Evolutionary conservation across 805 yeast genomes (phyloP).

Genomic region (Sugiyamaella lignohabitans): DNA sequence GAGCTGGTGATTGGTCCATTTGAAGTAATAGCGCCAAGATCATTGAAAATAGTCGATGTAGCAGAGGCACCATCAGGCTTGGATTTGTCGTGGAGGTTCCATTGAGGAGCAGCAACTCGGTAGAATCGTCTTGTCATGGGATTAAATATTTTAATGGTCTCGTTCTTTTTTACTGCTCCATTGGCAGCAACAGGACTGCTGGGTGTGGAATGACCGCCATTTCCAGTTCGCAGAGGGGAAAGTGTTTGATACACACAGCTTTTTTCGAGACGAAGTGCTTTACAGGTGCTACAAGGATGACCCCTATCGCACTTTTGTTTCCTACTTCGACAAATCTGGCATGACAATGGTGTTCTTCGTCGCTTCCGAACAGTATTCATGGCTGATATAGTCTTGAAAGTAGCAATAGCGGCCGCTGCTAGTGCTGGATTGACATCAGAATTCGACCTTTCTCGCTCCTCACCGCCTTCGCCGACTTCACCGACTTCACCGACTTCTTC

Average conservation of each 20-base stretch:
- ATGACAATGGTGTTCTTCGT: constrained; percentile 17
- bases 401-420: neutral
- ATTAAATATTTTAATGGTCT: neutral
- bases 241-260: constrained; percentile 10
- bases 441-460: too few species aligned
- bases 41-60: too few species aligned
- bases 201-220: neutral
- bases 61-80: neutral
- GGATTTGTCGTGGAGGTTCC: neutral
- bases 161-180: neutral
- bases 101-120: too few species aligned
- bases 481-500: too few species aligned
- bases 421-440: neutral
- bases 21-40: too few species aligned
- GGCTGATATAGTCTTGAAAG: neutral
- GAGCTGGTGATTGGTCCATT: neutral
- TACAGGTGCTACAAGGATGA: constrained; percentile 21
- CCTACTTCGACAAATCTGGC: constrained; percentile 19
- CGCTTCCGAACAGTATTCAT: constrained; percentile 6
- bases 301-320: constrained; percentile 22
- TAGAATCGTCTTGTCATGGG: neutral
- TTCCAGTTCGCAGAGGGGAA: neutral
- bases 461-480: too few species aligned
- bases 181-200: neutral
- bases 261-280: constrained; percentile 9